A percentile compares a stretch with the other conserved stretches of the same genome.
phyloP scores from a whole-genome alignment of 2,329 filamentous ascomycete genomes.

The Trichoderma simmonsii region DNA sequence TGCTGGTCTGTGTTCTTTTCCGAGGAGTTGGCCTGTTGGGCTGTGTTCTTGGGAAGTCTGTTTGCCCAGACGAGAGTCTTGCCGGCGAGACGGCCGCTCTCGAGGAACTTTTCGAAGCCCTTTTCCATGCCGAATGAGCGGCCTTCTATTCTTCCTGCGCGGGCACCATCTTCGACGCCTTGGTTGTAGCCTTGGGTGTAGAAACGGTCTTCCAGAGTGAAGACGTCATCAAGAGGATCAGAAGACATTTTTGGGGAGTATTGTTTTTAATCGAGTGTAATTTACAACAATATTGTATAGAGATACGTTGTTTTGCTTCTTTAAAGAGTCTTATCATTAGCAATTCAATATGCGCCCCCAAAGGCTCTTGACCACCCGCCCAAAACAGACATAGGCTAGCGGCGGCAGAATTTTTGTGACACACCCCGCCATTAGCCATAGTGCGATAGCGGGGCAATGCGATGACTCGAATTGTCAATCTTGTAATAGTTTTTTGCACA shows the following conservation, averaged over 20 bases:
- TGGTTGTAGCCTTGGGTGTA: slow-evolving; percentile 79
- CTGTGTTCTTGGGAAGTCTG: slow-evolving; percentile 44
- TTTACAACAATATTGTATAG: not conserved
- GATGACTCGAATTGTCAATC: slow-evolving; percentile 13
- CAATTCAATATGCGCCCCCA: not conserved
- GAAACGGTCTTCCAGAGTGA: slow-evolving; percentile 64
- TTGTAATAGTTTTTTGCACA: not conserved
- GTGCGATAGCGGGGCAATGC: slow-evolving; percentile 17
- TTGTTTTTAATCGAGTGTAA: not conserved
- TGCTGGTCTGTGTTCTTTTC: slow-evolving; percentile 14
- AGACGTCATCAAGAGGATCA: slow-evolving; percentile 56
- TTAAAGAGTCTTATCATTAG: not conserved
- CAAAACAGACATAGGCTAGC: slow-evolving; percentile 5
- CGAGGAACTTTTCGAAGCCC: slow-evolving; percentile 87
- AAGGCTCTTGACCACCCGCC: slow-evolving; percentile 1
- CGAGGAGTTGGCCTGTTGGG: not conserved
- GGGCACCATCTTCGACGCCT: slow-evolving; percentile 71
- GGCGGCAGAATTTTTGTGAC: slow-evolving; percentile 17
- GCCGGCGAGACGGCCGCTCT: slow-evolving; percentile 75
- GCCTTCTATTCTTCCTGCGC: slow-evolving; percentile 80
- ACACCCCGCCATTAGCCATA: slow-evolving; percentile 17
- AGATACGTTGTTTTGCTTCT: not conserved
- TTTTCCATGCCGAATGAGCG: slow-evolving; percentile 87
- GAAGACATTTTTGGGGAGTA: slow-evolving; percentile 25
- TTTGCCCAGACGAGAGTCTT: slow-evolving; percentile 81